Conservation (phyloP, 1,284 basidiomycete species). For the Malassezia cuniculi region DNA sequence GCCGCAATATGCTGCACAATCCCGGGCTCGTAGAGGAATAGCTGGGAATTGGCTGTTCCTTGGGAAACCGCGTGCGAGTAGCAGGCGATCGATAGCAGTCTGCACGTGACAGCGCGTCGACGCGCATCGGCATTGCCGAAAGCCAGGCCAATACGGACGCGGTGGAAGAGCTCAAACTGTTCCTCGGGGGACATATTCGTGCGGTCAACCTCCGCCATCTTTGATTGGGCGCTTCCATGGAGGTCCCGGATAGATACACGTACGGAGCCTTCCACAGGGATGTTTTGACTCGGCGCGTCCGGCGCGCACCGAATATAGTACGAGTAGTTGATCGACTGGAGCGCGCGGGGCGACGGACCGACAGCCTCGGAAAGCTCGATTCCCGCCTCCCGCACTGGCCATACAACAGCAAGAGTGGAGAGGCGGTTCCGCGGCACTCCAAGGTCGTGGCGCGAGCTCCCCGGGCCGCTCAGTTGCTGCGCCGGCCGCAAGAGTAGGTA, state of each 20-base stretch:
- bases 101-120: slow-evolving; percentile 65
- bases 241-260: slow-evolving; percentile 24
- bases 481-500: slow-evolving; percentile 79
- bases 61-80: slow-evolving; percentile 52
- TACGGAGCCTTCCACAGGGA: slow-evolving; percentile 30
- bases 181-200: slow-evolving; percentile 67
- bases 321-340: neutral
- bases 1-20: slow-evolving; percentile 47
- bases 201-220: slow-evolving; percentile 54
- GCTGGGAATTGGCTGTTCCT: slow-evolving; percentile 60
- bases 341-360: neutral
- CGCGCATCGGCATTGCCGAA: slow-evolving; percentile 55
- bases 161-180: slow-evolving; percentile 77
- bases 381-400: slow-evolving; percentile 39
- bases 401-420: slow-evolving; percentile 33
- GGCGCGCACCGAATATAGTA: neutral
- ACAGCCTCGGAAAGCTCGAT: slow-evolving; percentile 47
- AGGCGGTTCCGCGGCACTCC: slow-evolving; percentile 30
- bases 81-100: slow-evolving; percentile 76
- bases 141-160: slow-evolving; percentile 64
- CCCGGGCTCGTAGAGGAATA: slow-evolving; percentile 91
- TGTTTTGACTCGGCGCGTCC: neutral
- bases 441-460: slow-evolving; percentile 25
- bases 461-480: slow-evolving; percentile 66
- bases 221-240: slow-evolving; percentile 14